A percentile compares a stretch with the other conserved stretches of the same genome.
Conservation (phyloP, 805 yeast species). For the Metschnikowia arizonensis region DNA sequence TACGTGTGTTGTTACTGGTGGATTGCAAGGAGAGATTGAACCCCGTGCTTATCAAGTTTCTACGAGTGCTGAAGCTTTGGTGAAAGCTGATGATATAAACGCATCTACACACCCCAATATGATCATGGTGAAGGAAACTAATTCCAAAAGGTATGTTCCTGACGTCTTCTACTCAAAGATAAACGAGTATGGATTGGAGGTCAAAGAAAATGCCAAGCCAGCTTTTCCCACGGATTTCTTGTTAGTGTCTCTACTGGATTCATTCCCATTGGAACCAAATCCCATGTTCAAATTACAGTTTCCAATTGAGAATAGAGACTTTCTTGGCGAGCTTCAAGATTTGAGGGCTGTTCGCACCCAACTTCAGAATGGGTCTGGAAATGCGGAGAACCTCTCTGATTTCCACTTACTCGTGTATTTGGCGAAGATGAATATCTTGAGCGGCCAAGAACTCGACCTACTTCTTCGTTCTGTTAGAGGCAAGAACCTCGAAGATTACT, state of each 20-base stretch:
- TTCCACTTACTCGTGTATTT: constrained; percentile 73
- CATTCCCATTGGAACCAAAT: constrained; percentile 68
- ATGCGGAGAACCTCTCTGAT: constrained; percentile 46
- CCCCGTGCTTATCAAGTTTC: constrained; percentile 88
- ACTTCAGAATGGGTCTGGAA: constrained; percentile 36
- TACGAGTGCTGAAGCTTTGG: constrained; percentile 80
- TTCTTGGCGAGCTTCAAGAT: constrained; percentile 71
- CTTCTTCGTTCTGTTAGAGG: constrained; percentile 46
- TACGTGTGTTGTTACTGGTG: constrained; percentile 93
- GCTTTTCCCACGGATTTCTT: constrained; percentile 28
- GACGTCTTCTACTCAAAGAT: constrained; percentile 81
- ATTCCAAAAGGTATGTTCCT: constrained; percentile 79
- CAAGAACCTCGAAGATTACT: constrained; percentile 42
- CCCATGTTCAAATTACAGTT: constrained; percentile 54
- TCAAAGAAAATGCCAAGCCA: constrained; percentile 58
- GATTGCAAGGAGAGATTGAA: constrained; percentile 81
- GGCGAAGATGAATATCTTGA: constrained; percentile 52
- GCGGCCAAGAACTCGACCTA: constrained; percentile 48
- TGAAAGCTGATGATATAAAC: constrained; percentile 76
- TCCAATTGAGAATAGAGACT: constrained; percentile 77
- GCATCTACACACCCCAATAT: constrained; percentile 90
- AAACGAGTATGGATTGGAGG: constrained; percentile 85
- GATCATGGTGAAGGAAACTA: constrained; percentile 75
- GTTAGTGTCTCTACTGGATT: constrained; percentile 88
- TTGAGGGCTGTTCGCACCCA: constrained; percentile 50